phyloP scores from a whole-genome alignment of 2,329 filamentous ascomycete genomes.

The Cordyceps fumosorosea region DNA sequence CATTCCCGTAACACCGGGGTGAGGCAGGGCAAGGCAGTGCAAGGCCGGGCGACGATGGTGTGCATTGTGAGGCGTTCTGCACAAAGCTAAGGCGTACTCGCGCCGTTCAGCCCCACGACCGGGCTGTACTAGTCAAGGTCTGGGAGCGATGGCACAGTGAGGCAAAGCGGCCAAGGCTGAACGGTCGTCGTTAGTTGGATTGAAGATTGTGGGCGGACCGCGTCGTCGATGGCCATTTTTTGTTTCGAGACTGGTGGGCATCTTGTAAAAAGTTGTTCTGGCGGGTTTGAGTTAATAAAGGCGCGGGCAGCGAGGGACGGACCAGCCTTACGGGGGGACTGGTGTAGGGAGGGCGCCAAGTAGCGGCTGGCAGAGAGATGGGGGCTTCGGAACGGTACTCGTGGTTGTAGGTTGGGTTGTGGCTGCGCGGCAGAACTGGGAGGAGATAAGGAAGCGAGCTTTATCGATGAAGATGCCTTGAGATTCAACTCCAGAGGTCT shows the following conservation, averaged over 20 bases:
- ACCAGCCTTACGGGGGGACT: neutral
- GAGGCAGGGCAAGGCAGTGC: neutral
- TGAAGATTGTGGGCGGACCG: neutral
- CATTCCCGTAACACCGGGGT: neutral
- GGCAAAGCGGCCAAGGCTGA: neutral
- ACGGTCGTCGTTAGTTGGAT: neutral
- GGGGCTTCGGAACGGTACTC: no score
- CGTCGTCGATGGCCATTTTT: neutral
- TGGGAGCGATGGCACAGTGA: neutral
- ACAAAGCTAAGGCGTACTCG: constrained; percentile 2
- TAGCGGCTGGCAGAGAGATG: neutral
- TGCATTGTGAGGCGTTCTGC: constrained; percentile 3
- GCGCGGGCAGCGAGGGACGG: neutral
- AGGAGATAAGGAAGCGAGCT: neutral
- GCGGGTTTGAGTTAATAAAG: neutral
- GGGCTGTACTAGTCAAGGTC: neutral
- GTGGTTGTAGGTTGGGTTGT: no score
- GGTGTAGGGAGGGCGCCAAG: neutral
- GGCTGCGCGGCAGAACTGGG: neutral
- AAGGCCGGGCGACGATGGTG: neutral
- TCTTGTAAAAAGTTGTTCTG: neutral
- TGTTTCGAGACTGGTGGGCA: neutral
- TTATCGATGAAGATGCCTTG: neutral
- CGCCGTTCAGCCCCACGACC: neutral
- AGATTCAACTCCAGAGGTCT: no score